These are phyloP conservation scores for Ophiosphaerella narmari DNA, from an alignment of 2,329 filamentous ascomycete genomes.

Conservation along the genomic window DNA sequence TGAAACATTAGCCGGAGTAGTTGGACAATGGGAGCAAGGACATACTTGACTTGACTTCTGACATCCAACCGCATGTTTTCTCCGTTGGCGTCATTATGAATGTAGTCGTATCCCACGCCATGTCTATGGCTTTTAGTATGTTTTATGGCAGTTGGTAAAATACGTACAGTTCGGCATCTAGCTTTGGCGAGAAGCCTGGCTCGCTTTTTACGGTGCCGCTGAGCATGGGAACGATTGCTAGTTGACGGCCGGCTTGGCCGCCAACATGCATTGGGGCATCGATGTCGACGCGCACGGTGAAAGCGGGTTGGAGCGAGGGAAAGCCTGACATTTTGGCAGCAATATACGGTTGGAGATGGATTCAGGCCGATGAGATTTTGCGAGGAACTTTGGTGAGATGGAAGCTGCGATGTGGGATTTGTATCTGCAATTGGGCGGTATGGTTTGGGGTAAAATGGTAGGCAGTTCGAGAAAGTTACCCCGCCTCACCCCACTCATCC, in stretches of 20 bases:
- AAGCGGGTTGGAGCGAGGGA: constrained; percentile 35
- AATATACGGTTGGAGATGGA: neutral
- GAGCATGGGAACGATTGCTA: constrained; percentile 38
- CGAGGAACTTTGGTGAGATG: neutral
- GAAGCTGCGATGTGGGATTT: neutral
- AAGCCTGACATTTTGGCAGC: constrained; percentile 25
- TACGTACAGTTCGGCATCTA: constrained; percentile 32
- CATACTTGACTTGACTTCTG: constrained; percentile 30
- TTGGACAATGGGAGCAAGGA: neutral
- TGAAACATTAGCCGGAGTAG: neutral
- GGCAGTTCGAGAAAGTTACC: constrained; percentile 14
- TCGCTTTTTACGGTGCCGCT: constrained; percentile 38
- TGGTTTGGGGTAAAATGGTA: too few species aligned
- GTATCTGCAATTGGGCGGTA: neutral
- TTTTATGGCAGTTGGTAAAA: neutral
- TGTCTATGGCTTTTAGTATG: constrained; percentile 16
- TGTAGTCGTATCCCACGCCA: constrained; percentile 40
- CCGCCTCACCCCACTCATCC: constrained; percentile 20
- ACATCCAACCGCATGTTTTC: constrained; percentile 37
- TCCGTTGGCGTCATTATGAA: constrained; percentile 33
- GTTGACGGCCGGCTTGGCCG: constrained; percentile 22
- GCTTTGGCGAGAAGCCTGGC: constrained; percentile 30
- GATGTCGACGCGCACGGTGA: constrained; percentile 36
- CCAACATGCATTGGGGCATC: constrained; percentile 34
- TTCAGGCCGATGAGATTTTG: neutral